Percentiles rank a stretch among this genome's conserved stretches.
Evolutionary conservation across 306 rosid species (phyloP).

Genomic region (Fragaria vesca): DNA sequence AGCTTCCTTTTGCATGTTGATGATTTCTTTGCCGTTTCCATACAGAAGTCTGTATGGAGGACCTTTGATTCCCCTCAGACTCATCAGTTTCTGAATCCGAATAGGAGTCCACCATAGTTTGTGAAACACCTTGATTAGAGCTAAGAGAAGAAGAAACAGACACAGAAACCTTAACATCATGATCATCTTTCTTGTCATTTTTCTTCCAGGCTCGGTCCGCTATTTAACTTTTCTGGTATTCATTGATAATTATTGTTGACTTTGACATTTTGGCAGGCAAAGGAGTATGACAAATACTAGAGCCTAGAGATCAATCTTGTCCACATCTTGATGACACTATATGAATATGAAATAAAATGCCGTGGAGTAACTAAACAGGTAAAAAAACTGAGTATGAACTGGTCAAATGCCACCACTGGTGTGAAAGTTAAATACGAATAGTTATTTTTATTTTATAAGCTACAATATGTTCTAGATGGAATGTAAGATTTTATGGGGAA

Average conservation of each 20-base stretch:
- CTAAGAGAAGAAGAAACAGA: constrained; percentile 1
- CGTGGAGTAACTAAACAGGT: not conserved
- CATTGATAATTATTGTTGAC: not conserved
- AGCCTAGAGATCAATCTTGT: not conserved
- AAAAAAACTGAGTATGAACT: not conserved
- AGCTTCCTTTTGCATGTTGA: constrained; percentile 23
- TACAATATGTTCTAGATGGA: not conserved
- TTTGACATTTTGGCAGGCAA: not conserved
- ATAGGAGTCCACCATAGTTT: constrained; percentile 28
- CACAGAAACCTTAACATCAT: constrained; percentile 3
- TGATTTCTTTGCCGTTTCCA: constrained; percentile 21
- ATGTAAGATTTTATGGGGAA: not conserved
- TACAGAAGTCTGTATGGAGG: constrained; percentile 26
- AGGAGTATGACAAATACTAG: not conserved
- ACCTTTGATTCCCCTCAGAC: constrained; percentile 22
- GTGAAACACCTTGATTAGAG: constrained; percentile 10
- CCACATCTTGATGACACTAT: not conserved
- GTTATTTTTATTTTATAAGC: not conserved
- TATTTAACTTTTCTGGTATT: not conserved
- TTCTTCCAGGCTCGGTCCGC: not conserved
- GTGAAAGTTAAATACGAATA: not conserved
- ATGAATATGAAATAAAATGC: too few relatives aligned
- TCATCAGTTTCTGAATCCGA: constrained; percentile 10
- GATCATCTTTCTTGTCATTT: not conserved
- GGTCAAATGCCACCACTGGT: too few relatives aligned